A percentile compares a stretch with the other conserved stretches of the same genome.
Conservation (phyloP, 1,139 yeast species). For the Candida tunisiensis region DNA sequence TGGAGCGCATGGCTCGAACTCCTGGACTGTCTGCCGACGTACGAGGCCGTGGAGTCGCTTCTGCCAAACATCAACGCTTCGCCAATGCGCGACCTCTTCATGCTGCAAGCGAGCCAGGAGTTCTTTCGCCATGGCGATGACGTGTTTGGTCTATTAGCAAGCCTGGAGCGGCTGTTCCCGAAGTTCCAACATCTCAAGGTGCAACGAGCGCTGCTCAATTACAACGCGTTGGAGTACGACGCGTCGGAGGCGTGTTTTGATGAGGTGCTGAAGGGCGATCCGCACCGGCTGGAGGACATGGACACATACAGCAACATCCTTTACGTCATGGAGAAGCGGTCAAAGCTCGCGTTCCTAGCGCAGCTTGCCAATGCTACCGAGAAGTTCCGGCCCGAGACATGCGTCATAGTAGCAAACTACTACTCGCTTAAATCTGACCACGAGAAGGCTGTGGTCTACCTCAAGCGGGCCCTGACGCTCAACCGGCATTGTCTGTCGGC, state of each 20-base stretch:
- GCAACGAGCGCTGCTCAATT: slow-evolving; percentile 66
- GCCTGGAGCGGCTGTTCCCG: slow-evolving; percentile 41
- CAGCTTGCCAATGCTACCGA: slow-evolving; percentile 75
- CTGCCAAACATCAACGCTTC: slow-evolving; percentile 12
- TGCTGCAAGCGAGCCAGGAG: slow-evolving; percentile 59
- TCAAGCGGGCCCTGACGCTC: slow-evolving; percentile 72
- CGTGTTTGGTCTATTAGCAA: slow-evolving; percentile 31
- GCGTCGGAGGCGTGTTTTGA: slow-evolving; percentile 74
- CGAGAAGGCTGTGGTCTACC: slow-evolving; percentile 86
- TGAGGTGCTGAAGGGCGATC: slow-evolving; percentile 56
- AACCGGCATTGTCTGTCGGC: slow-evolving; percentile 77
- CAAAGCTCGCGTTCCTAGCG: slow-evolving; percentile 75
- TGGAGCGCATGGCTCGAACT: slow-evolving; percentile 94
- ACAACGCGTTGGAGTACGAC: slow-evolving; percentile 65
- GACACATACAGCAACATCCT: slow-evolving; percentile 87
- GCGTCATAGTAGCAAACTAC: slow-evolving; percentile 88
- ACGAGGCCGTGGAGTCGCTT: slow-evolving; percentile 6
- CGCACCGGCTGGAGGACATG: slow-evolving; percentile 75
- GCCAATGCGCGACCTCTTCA: slow-evolving; percentile 53
- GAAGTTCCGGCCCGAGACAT: slow-evolving; percentile 83
- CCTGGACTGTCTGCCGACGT: slow-evolving; percentile 33
- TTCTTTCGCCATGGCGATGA: slow-evolving; percentile 45
- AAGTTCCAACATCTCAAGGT: slow-evolving; percentile 56
- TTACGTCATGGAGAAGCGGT: slow-evolving; percentile 81
- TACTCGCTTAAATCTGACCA: slow-evolving; percentile 87